These are phyloP conservation scores for Diaporthe amygdali DNA, from an alignment of 2,329 filamentous ascomycete genomes.

Conservation along the genomic window DNA sequence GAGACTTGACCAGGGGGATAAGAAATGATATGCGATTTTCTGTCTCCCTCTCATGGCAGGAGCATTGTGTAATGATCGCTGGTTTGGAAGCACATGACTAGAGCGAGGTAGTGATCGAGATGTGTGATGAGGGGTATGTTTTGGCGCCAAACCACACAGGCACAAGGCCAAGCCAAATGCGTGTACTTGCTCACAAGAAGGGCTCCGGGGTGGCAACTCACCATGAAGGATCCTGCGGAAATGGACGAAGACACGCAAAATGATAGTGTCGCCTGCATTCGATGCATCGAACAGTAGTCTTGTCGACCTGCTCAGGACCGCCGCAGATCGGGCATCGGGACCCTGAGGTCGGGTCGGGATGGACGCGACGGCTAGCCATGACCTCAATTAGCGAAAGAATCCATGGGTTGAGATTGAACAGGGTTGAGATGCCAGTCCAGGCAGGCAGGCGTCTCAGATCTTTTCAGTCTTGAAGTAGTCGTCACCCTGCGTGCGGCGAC, in stretches of 20 bases:
- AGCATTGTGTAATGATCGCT: background rate
- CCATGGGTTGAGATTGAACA: conserved; percentile 26
- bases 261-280: conserved; percentile 31
- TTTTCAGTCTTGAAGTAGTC: conserved; percentile 70
- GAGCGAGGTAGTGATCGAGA: background rate
- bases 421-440: background rate
- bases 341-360: background rate
- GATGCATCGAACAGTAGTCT: conserved; percentile 29
- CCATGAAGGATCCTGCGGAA: conserved; percentile 26
- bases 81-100: background rate
- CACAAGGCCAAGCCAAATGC: background rate
- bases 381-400: conserved; percentile 17
- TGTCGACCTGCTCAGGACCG: conserved; percentile 26
- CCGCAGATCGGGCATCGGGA: conserved; percentile 18
- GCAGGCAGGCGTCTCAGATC: conserved; percentile 64
- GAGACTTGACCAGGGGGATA: background rate
- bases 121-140: background rate
- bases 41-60: background rate
- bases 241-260: conserved; percentile 30
- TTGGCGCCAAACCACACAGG: background rate
- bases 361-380: conserved; percentile 17
- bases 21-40: background rate
- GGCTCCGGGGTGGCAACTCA: background rate
- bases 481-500: conserved; percentile 56
- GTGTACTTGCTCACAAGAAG: background rate